A percentile compares a stretch with the other conserved stretches of the same genome.
Evolutionary conservation across 257 asterid species (phyloP).

Genomic region (Salvia rosmarinus): DNA sequence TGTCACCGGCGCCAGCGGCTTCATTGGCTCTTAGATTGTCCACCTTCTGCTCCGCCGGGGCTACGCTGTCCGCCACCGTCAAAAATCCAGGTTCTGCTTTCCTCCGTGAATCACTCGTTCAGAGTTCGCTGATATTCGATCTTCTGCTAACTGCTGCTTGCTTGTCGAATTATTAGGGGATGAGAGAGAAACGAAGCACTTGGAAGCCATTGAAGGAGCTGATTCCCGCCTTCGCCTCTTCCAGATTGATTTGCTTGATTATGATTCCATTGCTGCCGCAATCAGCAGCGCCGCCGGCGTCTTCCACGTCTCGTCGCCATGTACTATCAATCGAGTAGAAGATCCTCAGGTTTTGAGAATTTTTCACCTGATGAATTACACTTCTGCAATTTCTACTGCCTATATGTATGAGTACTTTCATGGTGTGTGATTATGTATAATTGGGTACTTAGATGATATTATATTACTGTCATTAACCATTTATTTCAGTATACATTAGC

Average conservation of each 20-base stretch:
- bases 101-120: background rate
- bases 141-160: no score
- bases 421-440: background rate
- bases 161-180: slow-evolving; percentile 47
- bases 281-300: slow-evolving; percentile 65
- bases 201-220: slow-evolving; percentile 68
- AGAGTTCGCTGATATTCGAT: background rate
- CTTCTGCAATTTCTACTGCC: background rate
- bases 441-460: background rate
- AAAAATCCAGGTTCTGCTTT: slow-evolving; percentile 52
- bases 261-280: slow-evolving; percentile 64
- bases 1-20: slow-evolving; percentile 91
- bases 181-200: slow-evolving; percentile 82
- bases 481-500: background rate
- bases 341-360: slow-evolving; percentile 64
- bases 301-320: slow-evolving; percentile 77
- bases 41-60: slow-evolving; percentile 81
- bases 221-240: slow-evolving; percentile 66
- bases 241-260: slow-evolving; percentile 70
- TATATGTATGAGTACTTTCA: background rate
- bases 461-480: background rate
- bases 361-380: background rate
- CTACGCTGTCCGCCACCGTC: slow-evolving; percentile 92
- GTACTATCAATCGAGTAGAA: slow-evolving; percentile 51
- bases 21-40: slow-evolving; percentile 75